Evolutionary conservation across 805 yeast species (phyloP).

Genomic region (Kuraishia piskuri): DNA sequence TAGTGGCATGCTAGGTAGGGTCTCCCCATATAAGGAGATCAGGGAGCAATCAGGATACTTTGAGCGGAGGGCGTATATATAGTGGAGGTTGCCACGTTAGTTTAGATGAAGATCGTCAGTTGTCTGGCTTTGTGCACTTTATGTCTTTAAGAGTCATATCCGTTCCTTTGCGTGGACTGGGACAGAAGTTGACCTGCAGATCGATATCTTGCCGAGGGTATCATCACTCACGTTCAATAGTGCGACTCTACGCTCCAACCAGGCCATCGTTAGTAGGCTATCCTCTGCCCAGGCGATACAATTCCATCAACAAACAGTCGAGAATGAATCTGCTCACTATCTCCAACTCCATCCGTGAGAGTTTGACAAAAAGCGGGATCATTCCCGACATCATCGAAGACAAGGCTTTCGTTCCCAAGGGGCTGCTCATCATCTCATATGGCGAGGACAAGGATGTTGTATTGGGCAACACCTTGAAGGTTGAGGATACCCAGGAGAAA

Average conservation of each 20-base stretch:
- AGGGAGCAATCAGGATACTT: neutral
- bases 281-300: neutral
- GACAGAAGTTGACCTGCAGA: neutral
- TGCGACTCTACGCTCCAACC: neutral
- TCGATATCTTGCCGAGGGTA: neutral
- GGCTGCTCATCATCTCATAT: slow-evolving; percentile 57
- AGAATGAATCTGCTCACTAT: slow-evolving; percentile 40
- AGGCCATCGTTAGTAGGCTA: neutral
- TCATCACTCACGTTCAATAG: neutral
- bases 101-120: neutral
- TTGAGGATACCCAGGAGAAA: slow-evolving; percentile 53
- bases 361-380: slow-evolving; percentile 38
- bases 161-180: neutral
- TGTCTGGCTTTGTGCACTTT: neutral
- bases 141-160: neutral
- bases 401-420: slow-evolving; percentile 29
- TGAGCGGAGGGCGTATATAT: neutral
- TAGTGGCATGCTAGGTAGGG: neutral
- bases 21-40: neutral
- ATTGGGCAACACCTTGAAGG: slow-evolving; percentile 66
- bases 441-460: slow-evolving; percentile 55
- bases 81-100: neutral
- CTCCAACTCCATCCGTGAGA: slow-evolving; percentile 45
- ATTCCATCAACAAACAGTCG: neutral
- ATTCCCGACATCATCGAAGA: slow-evolving; percentile 45